phyloP scores from a whole-genome alignment of 768 basidiomycete species.

The Panellus pusillus region DNA sequence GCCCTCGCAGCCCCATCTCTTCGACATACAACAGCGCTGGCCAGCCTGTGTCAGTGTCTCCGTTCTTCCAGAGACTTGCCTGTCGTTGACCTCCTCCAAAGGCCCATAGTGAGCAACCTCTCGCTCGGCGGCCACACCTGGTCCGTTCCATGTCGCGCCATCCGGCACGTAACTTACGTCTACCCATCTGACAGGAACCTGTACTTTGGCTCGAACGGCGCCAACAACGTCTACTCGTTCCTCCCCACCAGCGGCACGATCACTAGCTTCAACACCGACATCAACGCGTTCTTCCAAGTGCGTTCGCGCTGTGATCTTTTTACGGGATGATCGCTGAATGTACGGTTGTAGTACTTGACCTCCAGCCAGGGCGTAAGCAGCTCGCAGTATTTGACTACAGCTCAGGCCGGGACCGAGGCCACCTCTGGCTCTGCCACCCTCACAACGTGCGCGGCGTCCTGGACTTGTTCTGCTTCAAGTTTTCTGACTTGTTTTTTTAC shows the following conservation, averaged over 20 bases:
- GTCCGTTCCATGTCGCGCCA: too few species aligned
- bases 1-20: constrained; percentile 45
- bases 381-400: constrained; percentile 58
- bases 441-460: constrained; percentile 44
- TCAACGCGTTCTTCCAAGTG: constrained; percentile 54
- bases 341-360: constrained; percentile 47
- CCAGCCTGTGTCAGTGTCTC: constrained; percentile 29
- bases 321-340: neutral
- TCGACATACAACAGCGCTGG: constrained; percentile 46
- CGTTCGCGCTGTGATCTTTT: neutral
- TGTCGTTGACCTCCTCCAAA: neutral
- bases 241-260: constrained; percentile 39
- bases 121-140: constrained; percentile 50
- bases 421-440: constrained; percentile 56
- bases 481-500: neutral
- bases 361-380: constrained; percentile 41
- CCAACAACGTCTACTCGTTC: constrained; percentile 55
- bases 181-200: too few species aligned
- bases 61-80: neutral
- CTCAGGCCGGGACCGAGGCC: constrained; percentile 65
- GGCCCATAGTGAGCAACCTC: constrained; percentile 45
- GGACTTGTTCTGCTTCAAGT: neutral
- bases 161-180: too few species aligned
- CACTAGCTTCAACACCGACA: constrained; percentile 52
- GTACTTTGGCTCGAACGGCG: constrained; percentile 53